Evolutionary conservation across 331 rosid species (phyloP).

Genomic region (Ulmus americana): DNA sequence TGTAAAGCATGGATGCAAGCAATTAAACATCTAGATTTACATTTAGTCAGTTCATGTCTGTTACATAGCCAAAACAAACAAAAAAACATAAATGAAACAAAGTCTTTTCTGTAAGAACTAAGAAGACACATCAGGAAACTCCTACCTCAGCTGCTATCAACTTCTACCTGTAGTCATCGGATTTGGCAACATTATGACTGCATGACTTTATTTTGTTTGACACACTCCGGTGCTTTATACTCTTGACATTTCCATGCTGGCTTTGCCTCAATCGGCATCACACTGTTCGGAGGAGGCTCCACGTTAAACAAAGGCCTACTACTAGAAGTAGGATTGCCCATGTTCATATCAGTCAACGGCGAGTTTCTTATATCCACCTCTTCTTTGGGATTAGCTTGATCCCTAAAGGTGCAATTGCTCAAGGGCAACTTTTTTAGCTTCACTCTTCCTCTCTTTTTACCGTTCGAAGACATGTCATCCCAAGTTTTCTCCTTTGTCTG

Average conservation of each 20-base stretch:
- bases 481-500: constrained; percentile 46
- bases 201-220: constrained; percentile 65
- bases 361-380: constrained; percentile 43
- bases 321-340: constrained; percentile 37
- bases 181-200: constrained; percentile 45
- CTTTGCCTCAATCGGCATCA: constrained; percentile 51
- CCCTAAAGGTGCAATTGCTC: constrained; percentile 69
- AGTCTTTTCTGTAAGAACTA: constrained; percentile 33
- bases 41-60: constrained; percentile 55
- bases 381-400: constrained; percentile 57
- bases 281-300: constrained; percentile 53
- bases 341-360: constrained; percentile 40
- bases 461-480: constrained; percentile 44
- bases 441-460: constrained; percentile 85
- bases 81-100: constrained; percentile 31
- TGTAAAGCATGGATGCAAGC: constrained; percentile 39
- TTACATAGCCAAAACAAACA: constrained; percentile 46
- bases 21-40: constrained; percentile 67
- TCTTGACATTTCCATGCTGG: constrained; percentile 83
- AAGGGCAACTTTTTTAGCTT: constrained; percentile 82
- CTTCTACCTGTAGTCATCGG: constrained; percentile 38
- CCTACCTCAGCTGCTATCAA: constrained; percentile 74
- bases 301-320: constrained; percentile 47
- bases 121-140: constrained; percentile 35
- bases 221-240: constrained; percentile 59